These are phyloP conservation scores for Coniophora puteana DNA, from an alignment of 1,284 basidiomycete genomes.

Conservation along the genomic window DNA sequence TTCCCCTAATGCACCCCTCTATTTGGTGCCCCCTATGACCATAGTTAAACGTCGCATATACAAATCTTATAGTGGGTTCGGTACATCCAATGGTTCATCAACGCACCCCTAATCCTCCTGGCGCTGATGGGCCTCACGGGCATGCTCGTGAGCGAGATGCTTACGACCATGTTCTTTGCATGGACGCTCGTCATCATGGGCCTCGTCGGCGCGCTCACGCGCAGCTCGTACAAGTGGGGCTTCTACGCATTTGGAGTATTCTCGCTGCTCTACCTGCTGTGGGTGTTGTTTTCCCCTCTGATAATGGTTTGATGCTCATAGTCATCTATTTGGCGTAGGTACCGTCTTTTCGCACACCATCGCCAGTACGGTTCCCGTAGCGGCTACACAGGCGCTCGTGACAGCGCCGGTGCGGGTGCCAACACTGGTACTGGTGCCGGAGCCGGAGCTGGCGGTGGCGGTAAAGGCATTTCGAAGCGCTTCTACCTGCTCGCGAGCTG, in stretches of 20 bases:
- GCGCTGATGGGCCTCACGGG: slow-evolving; percentile 48
- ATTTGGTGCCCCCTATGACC: too few species aligned
- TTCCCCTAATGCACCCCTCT: neutral
- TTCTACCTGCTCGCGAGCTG: slow-evolving; percentile 38
- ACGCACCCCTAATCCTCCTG: slow-evolving; percentile 52
- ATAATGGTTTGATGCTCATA: slow-evolving; percentile 21
- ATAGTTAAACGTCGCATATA: too few species aligned
- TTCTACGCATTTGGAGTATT: slow-evolving; percentile 41
- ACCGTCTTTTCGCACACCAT: neutral
- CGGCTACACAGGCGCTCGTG: slow-evolving; percentile 25
- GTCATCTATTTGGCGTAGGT: neutral
- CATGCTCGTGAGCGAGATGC: slow-evolving; percentile 48
- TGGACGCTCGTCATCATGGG: slow-evolving; percentile 47
- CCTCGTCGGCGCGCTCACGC: slow-evolving; percentile 46
- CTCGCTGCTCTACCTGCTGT: slow-evolving; percentile 47
- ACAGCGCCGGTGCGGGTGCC: slow-evolving; percentile 29
- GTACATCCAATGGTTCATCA: slow-evolving; percentile 59
- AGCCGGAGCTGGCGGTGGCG: slow-evolving; percentile 34
- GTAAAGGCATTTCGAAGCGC: slow-evolving; percentile 31
- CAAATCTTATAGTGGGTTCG: slow-evolving; percentile 35
- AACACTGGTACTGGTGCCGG: slow-evolving; percentile 25
- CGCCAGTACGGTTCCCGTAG: too few species aligned
- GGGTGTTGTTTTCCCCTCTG: slow-evolving; percentile 26
- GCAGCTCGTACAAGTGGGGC: slow-evolving; percentile 46
- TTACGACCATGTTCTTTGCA: slow-evolving; percentile 52